A percentile compares a stretch with the other conserved stretches of the same genome.
Conservation (phyloP, 2,329 filamentous ascomycete genomes). For the Fusarium palustre region DNA sequence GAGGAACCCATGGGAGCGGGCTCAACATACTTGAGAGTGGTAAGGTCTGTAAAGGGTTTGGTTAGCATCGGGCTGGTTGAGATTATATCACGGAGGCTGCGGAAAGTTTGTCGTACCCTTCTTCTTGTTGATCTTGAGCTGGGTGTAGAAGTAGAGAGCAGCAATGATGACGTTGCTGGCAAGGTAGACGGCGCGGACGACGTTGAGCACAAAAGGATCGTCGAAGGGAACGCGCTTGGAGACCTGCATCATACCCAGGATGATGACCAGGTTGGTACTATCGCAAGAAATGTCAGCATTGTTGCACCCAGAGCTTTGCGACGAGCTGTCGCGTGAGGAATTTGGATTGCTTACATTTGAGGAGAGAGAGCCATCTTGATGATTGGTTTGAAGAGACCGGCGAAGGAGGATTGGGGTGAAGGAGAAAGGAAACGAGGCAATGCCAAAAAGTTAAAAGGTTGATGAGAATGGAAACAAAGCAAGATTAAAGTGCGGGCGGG, state of each 20-base stretch:
- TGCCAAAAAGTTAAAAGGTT: slow-evolving; percentile 22
- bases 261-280: slow-evolving; percentile 93
- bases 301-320: slow-evolving; percentile 23
- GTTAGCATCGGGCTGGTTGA: slow-evolving; percentile 18
- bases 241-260: slow-evolving; percentile 98
- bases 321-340: slow-evolving; percentile 5
- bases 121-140: slow-evolving; percentile 91
- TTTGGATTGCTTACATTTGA: slow-evolving; percentile 66
- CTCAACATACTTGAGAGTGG: slow-evolving; percentile 98
- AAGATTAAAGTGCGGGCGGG: slow-evolving; percentile 32
- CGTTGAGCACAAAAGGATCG: slow-evolving; percentile 73
- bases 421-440: slow-evolving; percentile 17
- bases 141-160: slow-evolving; percentile 85
- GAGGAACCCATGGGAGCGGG: slow-evolving; percentile 91
- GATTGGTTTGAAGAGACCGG: slow-evolving; percentile 3
- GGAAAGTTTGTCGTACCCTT: slow-evolving; percentile 74
- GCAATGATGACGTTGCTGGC: slow-evolving; percentile 83
- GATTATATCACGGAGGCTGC: background rate
- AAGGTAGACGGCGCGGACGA: slow-evolving; percentile 66
- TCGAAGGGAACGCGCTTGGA: slow-evolving; percentile 97
- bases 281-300: slow-evolving; percentile 42
- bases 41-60: slow-evolving; percentile 75
- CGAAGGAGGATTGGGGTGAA: slow-evolving; percentile 5
- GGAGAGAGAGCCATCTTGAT: slow-evolving; percentile 72
- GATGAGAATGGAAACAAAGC: slow-evolving; percentile 21